Conservation (phyloP, 2,329 filamentous ascomycete genomes). For the Fusarium oxysporum region DNA sequence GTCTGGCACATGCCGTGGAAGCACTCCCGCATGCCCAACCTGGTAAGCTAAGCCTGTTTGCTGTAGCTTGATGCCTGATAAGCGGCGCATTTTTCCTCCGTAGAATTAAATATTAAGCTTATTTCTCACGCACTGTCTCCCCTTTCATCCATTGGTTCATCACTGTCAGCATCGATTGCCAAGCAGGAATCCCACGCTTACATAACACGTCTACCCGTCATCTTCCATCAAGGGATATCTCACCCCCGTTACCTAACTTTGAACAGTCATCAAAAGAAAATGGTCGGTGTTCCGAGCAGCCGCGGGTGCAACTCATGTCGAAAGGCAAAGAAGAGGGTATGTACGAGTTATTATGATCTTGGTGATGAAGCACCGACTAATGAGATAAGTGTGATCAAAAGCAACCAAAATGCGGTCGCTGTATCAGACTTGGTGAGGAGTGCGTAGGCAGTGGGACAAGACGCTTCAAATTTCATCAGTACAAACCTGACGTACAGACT, state of each 20-base stretch:
- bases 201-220: not conserved
- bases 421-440: not conserved
- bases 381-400: conserved; percentile 14
- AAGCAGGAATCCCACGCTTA: not conserved
- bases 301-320: conserved; percentile 16
- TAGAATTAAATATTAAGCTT: not conserved
- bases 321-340: conserved; percentile 24
- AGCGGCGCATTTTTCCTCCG: not conserved
- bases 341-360: accelerated
- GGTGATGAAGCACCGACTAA: not conserved
- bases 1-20: not conserved
- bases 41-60: not conserved
- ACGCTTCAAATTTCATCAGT: conserved; percentile 24
- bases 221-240: not conserved
- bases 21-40: not conserved
- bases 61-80: not conserved
- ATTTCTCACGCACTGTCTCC: not conserved
- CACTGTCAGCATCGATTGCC: not conserved
- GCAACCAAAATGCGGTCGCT: conserved; percentile 20
- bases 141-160: not conserved
- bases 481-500: not conserved
- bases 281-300: conserved; percentile 25
- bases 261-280: not conserved
- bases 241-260: not conserved
- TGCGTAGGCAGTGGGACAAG: not conserved